Conservation (phyloP, 441 rosid species). For the Gossypium gossypioides region DNA sequence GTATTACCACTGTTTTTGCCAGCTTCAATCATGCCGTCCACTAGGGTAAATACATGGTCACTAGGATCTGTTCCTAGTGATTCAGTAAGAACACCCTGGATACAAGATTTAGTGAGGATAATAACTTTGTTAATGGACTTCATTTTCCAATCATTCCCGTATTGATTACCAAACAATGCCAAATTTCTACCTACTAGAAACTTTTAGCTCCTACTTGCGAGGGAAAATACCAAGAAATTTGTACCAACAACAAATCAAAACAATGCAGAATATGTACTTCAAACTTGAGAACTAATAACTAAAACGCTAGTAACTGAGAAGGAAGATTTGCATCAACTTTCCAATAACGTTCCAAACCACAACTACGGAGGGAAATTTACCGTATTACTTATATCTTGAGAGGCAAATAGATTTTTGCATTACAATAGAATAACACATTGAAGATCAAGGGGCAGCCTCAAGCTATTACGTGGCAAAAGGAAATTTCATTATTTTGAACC, state of each 20-base stretch:
- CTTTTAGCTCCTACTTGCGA: constrained; percentile 4
- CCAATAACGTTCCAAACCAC: background rate
- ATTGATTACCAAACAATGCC: background rate
- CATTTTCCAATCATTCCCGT: constrained; percentile 2
- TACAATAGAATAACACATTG: background rate
- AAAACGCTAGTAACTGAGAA: constrained; percentile 1
- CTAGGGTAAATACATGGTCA: constrained; percentile 43
- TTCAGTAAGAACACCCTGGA: constrained; percentile 73
- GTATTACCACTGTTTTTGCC: constrained; percentile 41
- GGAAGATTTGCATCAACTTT: background rate
- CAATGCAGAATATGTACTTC: background rate
- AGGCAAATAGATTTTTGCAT: background rate
- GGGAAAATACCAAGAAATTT: background rate
- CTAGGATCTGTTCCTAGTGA: constrained; percentile 35
- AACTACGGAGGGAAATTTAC: background rate
- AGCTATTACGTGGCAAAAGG: background rate
- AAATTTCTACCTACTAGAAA: background rate
- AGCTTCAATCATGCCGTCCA: constrained; percentile 54
- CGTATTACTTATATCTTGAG: background rate
- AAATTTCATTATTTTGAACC: constrained; percentile 4
- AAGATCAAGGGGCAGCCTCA: background rate
- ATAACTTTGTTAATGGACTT: background rate
- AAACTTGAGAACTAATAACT: background rate
- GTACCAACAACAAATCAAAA: background rate
- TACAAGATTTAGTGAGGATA: constrained; percentile 12